Evolutionary conservation across 257 asterid species (phyloP), one percentile per base, ranked within the genome.

Genomic region (Solanum pimpinellifolium): DNA sequence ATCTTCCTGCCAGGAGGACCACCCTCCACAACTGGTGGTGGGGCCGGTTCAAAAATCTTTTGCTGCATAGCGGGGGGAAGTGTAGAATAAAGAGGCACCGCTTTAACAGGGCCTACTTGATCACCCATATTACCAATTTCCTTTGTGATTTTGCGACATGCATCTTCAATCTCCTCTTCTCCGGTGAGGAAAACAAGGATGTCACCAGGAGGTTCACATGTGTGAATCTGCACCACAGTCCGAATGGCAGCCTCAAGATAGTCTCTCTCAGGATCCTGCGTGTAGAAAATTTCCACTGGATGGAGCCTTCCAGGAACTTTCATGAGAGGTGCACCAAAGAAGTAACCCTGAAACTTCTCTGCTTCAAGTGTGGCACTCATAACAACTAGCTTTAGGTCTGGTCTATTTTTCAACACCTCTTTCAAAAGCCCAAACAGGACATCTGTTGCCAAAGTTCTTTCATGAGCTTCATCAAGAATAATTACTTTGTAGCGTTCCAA

Each of bases 361-460:
- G 99, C 99, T 92, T 97, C 98, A 3, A 96, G 98, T 5, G 99
- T 97, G 86, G 99, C 99, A 95, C 99, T 97, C 99, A 97, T 97
- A 56, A 97, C 98, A 21, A 97, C 99, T 72, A 96, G 86, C 89
- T 97, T 97, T 83, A 96, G 88, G 89, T 96, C 99, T 9, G 98
- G 93, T 88, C 98, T 91, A 72, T 94, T 96, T 89, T 90, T 97
- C 89, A 97, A 88, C 29, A 96, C 99, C 90, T 97, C 99, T 91
- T 96, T 97, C 47, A 97, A 93, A 88, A 97, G 96, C 75, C 99
- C 99, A 93, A 97, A 96, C 15, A 96, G 91, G 69, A 97, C 99
- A 89, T 97, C 99, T 1, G 99, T 97, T 33, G 99, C 98, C 89
- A 96, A 88, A 37, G 99, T 97, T 89, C 99, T 93, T 94, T 97